Conservation (phyloP, 2,329 filamentous ascomycete genomes). For the Decorospora gaudefroyi region DNA sequence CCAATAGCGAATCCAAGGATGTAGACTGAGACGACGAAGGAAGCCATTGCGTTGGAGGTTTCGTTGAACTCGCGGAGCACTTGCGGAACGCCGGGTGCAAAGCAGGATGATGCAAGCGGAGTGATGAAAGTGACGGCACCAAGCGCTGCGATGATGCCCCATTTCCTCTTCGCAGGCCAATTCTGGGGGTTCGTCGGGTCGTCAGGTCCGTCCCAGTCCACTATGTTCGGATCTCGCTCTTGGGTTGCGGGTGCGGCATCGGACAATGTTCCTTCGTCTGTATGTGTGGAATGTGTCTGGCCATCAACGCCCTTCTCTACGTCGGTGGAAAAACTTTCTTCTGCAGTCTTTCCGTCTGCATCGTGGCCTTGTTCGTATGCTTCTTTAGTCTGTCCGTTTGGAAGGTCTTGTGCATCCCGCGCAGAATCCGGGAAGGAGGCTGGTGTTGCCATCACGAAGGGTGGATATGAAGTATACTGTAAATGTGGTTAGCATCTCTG, state of each 20-base stretch:
- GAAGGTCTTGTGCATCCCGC: slow-evolving; percentile 24
- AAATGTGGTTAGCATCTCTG: slow-evolving; percentile 7
- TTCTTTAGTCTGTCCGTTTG: slow-evolving; percentile 26
- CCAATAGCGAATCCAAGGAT: slow-evolving; percentile 48
- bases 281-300: slow-evolving; percentile 30
- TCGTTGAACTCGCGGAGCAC: slow-evolving; percentile 43
- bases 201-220: slow-evolving; percentile 45
- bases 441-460: slow-evolving; percentile 31
- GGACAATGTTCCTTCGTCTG: slow-evolving; percentile 32
- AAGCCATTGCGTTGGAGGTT: slow-evolving; percentile 37
- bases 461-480: slow-evolving; percentile 7
- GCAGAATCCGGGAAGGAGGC: slow-evolving; percentile 22
- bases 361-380: slow-evolving; percentile 37
- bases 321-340: slow-evolving; percentile 23
- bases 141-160: slow-evolving; percentile 43
- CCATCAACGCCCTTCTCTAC: slow-evolving; percentile 36
- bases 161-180: slow-evolving; percentile 46
- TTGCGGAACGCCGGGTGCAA: slow-evolving; percentile 65
- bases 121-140: slow-evolving; percentile 47
- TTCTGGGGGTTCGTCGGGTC: slow-evolving; percentile 49
- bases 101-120: slow-evolving; percentile 47
- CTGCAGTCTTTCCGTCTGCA: slow-evolving; percentile 23
- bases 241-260: slow-evolving; percentile 13
- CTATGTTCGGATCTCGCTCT: slow-evolving; percentile 34
- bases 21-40: slow-evolving; percentile 49